These are phyloP conservation scores for Trichoderma aggressivum DNA, from an alignment of 2,329 filamentous ascomycete species.

Conservation along the genomic window DNA sequence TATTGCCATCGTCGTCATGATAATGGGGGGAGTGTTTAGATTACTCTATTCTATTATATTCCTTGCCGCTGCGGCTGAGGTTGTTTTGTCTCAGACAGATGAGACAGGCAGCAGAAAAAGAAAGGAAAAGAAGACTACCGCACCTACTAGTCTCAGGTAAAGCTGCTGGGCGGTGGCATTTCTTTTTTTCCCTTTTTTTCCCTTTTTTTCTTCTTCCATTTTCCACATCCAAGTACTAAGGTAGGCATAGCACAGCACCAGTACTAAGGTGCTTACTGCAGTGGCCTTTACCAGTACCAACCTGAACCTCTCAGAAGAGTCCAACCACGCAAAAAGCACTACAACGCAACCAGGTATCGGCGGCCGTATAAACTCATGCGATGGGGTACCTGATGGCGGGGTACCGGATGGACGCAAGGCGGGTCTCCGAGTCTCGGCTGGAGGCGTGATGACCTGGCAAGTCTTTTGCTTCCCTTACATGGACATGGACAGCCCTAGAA, in stretches of 20 bases:
- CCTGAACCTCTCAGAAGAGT: not conserved
- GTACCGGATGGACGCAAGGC: not conserved
- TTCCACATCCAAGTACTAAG: not conserved
- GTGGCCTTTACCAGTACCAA: too few species aligned
- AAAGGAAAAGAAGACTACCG: not conserved
- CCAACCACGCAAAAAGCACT: not conserved
- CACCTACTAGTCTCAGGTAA: not conserved
- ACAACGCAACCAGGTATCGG: not conserved
- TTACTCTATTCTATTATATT: not conserved
- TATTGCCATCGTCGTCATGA: not conserved
- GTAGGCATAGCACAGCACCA: not conserved
- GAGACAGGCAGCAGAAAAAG: not conserved
- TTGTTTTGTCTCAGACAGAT: not conserved
- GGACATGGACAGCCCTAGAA: not conserved
- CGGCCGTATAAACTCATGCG: not conserved
- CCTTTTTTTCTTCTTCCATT: not conserved
- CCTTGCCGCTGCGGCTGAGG: not conserved
- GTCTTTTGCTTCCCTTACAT: not conserved
- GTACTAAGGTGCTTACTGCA: not conserved
- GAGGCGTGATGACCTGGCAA: constrained; percentile 5
- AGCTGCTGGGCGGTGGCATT: not conserved
- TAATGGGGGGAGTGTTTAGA: not conserved
- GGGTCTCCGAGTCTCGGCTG: constrained; percentile 3
- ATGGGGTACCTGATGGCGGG: not conserved
- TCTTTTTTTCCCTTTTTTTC: not conserved